Evolutionary conservation across 2,329 filamentous ascomycete genomes (phyloP).

Genomic region (Fusarium sp.): DNA sequence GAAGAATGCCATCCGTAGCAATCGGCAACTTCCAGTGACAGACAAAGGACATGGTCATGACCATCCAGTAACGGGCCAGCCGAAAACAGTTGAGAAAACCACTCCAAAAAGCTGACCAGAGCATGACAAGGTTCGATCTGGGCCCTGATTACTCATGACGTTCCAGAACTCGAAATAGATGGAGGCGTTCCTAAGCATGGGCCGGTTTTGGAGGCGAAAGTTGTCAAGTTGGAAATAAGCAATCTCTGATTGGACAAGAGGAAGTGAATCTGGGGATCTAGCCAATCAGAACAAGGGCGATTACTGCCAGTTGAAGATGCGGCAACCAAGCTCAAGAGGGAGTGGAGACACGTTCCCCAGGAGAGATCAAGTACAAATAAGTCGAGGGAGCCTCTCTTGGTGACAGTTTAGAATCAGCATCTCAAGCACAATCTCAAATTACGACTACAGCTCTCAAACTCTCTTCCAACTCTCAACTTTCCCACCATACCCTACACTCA

Average conservation of each 20-base stretch:
- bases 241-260: constrained; percentile 23
- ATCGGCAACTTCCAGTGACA: not conserved
- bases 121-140: constrained; percentile 1
- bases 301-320: constrained; percentile 27
- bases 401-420: not conserved
- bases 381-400: constrained; percentile 19
- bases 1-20: not conserved
- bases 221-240: constrained; percentile 42
- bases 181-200: constrained; percentile 8
- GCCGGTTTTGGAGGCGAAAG: constrained; percentile 35
- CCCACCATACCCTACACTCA: not conserved
- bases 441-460: constrained; percentile 1
- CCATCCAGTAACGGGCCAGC: not conserved
- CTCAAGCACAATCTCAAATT: not conserved
- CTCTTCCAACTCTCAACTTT: not conserved
- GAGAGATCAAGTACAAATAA: constrained; percentile 43
- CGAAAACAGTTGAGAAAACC: constrained; percentile 1
- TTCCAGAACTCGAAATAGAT: constrained; percentile 6
- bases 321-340: constrained; percentile 10
- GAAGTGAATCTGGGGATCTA: fast-evolving
- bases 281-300: constrained; percentile 29
- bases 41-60: not conserved
- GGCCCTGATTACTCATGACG: constrained; percentile 7
- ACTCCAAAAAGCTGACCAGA: not conserved
- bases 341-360: constrained; percentile 25